Evolutionary conservation across 164 flowering plant species (phyloP).

Genomic region (Euptelea pleiosperma): DNA sequence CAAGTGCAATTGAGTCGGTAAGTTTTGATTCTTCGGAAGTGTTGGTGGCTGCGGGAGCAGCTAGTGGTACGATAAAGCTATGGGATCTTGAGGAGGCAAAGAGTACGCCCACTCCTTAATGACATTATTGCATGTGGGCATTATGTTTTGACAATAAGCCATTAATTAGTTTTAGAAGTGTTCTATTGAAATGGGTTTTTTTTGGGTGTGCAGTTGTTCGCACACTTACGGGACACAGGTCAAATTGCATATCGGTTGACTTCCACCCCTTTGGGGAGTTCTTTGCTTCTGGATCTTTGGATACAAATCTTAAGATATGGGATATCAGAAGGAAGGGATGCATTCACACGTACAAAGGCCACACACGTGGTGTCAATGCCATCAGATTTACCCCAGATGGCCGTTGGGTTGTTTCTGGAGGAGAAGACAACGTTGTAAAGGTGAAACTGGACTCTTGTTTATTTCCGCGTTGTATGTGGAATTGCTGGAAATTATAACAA

Average conservation of each 20-base stretch:
- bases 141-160: no score
- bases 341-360: slow-evolving; percentile 98
- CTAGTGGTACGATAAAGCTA: slow-evolving; percentile 93
- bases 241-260: slow-evolving; percentile 94
- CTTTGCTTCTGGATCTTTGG: slow-evolving; percentile 98
- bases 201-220: slow-evolving; percentile 68
- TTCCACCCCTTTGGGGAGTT: slow-evolving; percentile 99
- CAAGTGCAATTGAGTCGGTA: slow-evolving; percentile 94
- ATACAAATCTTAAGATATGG: slow-evolving; percentile 98
- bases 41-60: slow-evolving; percentile 97
- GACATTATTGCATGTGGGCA: background rate
- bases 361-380: slow-evolving; percentile 91
- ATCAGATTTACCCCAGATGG: slow-evolving; percentile 99
- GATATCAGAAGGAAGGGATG: slow-evolving; percentile 97
- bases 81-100: slow-evolving; percentile 99
- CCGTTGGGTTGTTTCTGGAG: slow-evolving; percentile 99
- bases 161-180: background rate
- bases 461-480: background rate
- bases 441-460: slow-evolving; percentile 30
- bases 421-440: slow-evolving; percentile 94
- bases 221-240: slow-evolving; percentile 93
- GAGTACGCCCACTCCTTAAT: slow-evolving; percentile 56
- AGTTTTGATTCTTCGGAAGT: slow-evolving; percentile 92
- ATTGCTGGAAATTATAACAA: background rate
- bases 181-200: background rate